Evolutionary conservation across 2,329 filamentous ascomycete species (phyloP).

Genomic region (Fusarium begoniae): DNA sequence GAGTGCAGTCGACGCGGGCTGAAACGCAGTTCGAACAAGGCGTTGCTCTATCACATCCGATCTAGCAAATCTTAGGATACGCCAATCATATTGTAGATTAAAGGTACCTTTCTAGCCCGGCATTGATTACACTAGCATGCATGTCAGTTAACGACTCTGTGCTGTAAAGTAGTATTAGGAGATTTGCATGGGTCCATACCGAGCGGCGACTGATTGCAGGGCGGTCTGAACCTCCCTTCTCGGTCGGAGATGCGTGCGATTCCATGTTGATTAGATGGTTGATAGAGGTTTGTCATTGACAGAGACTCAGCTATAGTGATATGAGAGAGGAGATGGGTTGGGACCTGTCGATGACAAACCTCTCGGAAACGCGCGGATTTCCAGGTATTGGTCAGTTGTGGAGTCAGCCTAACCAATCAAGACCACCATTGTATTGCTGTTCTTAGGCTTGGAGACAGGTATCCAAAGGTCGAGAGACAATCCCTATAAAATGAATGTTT

Average conservation of each 20-base stretch:
- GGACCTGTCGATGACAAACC: neutral
- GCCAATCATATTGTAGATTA: too few species aligned
- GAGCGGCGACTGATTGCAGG: conserved; percentile 31
- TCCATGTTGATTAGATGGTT: conserved; percentile 3
- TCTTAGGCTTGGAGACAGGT: neutral
- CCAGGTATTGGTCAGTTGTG: neutral
- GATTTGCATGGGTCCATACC: neutral
- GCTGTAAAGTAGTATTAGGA: too few species aligned
- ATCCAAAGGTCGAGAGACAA: neutral
- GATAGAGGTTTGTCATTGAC: neutral
- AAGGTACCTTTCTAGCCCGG: conserved; percentile 32
- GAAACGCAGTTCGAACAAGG: conserved; percentile 47
- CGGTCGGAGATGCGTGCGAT: conserved; percentile 27
- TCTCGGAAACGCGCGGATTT: conserved; percentile 2
- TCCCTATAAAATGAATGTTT: neutral
- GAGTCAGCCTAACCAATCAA: neutral
- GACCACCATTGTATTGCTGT: too few species aligned
- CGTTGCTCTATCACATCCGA: conserved; percentile 32
- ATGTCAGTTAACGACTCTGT: neutral
- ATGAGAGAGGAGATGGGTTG: neutral
- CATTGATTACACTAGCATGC: conserved; percentile 37
- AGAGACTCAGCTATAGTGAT: neutral
- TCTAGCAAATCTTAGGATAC: neutral
- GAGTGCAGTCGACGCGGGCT: conserved; percentile 46
- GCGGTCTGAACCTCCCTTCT: neutral